Evolutionary conservation across 306 rosid genomes (phyloP).

Genomic region (Vachellia pachyceras): DNA sequence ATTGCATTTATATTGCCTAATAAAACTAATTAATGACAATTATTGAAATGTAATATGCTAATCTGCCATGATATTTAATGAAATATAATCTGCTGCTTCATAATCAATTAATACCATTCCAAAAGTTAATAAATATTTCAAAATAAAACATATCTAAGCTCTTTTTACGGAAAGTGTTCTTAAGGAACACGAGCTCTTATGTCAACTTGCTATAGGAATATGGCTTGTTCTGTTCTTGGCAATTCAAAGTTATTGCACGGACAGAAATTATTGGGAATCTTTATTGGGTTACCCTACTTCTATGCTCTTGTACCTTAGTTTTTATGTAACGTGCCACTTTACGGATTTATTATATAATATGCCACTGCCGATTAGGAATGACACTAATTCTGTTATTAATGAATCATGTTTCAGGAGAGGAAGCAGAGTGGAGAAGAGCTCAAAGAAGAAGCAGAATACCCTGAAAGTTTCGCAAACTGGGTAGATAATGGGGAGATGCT

Average conservation of each 20-base stretch:
- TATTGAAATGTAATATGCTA: not conserved
- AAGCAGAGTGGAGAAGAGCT: slow-evolving; percentile 48
- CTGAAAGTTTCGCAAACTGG: slow-evolving; percentile 54
- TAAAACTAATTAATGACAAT: not conserved
- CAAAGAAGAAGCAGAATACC: slow-evolving; percentile 34
- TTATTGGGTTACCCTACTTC: not conserved
- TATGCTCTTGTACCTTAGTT: not conserved
- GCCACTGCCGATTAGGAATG: slow-evolving; percentile 8
- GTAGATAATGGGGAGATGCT: slow-evolving; percentile 51
- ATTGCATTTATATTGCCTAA: not conserved
- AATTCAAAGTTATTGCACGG: too few species aligned
- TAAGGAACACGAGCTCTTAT: not conserved
- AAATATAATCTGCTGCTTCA: not conserved
- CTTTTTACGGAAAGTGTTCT: not conserved
- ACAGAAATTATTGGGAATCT: not conserved
- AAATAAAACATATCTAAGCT: not conserved
- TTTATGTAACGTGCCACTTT: not conserved
- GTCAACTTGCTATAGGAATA: not conserved
- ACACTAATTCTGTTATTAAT: not conserved
- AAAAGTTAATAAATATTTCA: too few species aligned
- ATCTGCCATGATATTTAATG: not conserved
- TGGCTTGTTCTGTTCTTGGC: not conserved
- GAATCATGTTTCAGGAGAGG: slow-evolving; percentile 46
- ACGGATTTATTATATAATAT: not conserved
- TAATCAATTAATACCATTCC: not conserved